Evolutionary conservation across 2,329 filamentous ascomycete genomes (phyloP).

Genomic region (Pseudonectria buxi): DNA sequence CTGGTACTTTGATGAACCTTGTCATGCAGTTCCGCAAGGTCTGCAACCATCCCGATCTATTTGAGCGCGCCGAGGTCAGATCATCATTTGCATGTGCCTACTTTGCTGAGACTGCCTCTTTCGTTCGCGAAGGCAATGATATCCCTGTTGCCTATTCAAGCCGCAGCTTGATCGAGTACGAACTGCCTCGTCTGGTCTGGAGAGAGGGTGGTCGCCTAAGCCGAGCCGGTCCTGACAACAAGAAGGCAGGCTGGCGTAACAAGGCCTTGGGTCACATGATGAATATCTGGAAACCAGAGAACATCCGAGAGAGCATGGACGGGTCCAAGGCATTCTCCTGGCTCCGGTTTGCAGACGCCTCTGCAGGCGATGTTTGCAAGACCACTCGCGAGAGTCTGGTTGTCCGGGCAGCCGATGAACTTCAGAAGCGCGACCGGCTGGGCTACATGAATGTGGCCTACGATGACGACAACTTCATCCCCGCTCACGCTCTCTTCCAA

Average conservation of each 20-base stretch:
- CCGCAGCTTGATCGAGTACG: conserved; percentile 77
- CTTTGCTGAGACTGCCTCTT: conserved; percentile 93
- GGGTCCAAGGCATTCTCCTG: conserved; percentile 72
- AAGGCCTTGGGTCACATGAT: conserved; percentile 74
- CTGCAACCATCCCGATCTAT: conserved; percentile 96
- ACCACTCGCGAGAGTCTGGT: conserved; percentile 66
- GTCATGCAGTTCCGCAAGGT: conserved; percentile 99
- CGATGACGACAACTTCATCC: conserved; percentile 58
- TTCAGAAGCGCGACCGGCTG: conserved; percentile 51
- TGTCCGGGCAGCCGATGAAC: conserved; percentile 60
- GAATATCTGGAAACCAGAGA: conserved; percentile 82
- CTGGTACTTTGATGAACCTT: conserved; percentile 94
- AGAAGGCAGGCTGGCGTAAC: conserved; percentile 68
- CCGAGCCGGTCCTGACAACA: conserved; percentile 66
- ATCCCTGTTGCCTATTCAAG: conserved; percentile 83
- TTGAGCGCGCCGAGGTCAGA: conserved; percentile 86
- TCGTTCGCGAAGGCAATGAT: conserved; percentile 78
- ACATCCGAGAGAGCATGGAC: conserved; percentile 59
- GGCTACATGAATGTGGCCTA: conserved; percentile 63
- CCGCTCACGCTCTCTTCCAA: conserved; percentile 73
- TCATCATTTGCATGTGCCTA: conserved; percentile 78
- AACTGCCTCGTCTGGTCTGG: conserved; percentile 75
- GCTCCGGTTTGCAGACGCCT: conserved; percentile 78
- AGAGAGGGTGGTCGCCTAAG: conserved; percentile 71
- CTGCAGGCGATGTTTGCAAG: conserved; percentile 63